Conservation (phyloP, 2,329 filamentous ascomycete species). For the Juglanconis oblonga region DNA sequence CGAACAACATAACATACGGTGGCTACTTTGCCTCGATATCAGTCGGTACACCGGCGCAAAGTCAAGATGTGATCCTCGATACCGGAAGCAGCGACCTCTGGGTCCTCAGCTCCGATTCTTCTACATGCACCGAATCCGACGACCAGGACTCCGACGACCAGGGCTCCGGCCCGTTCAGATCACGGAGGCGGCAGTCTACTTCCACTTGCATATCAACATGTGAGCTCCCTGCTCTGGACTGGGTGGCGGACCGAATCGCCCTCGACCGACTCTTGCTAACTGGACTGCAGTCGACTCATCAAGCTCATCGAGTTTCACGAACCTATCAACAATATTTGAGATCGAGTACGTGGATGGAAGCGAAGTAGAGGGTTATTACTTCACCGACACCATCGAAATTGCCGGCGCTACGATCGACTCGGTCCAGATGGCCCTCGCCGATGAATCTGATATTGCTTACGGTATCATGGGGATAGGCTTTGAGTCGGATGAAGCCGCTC, state of each 20-base stretch:
- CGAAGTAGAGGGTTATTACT: slow-evolving; percentile 53
- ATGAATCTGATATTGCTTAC: slow-evolving; percentile 43
- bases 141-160: background rate
- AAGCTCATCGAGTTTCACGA: slow-evolving; percentile 47
- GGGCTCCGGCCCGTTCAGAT: background rate
- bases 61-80: slow-evolving; percentile 54
- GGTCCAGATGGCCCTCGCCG: slow-evolving; percentile 56
- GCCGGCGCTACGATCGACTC: slow-evolving; percentile 45
- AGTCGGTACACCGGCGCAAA: slow-evolving; percentile 57
- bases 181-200: slow-evolving; percentile 33
- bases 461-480: slow-evolving; percentile 61
- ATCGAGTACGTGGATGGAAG: slow-evolving; percentile 62
- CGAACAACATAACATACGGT: slow-evolving; percentile 54
- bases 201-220: slow-evolving; percentile 39
- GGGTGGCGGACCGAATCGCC: background rate
- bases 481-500: slow-evolving; percentile 45
- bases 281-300: slow-evolving; percentile 34
- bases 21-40: slow-evolving; percentile 56
- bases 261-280: background rate
- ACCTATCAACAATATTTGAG: slow-evolving; percentile 42
- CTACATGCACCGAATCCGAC: slow-evolving; percentile 35
- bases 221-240: slow-evolving; percentile 25
- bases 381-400: slow-evolving; percentile 53
- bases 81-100: slow-evolving; percentile 64
- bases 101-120: slow-evolving; percentile 41